A percentile compares a stretch with the other conserved stretches of the same genome.
phyloP scores from a whole-genome alignment of 257 asterid genomes.

The Rubia yunnanensis region DNA sequence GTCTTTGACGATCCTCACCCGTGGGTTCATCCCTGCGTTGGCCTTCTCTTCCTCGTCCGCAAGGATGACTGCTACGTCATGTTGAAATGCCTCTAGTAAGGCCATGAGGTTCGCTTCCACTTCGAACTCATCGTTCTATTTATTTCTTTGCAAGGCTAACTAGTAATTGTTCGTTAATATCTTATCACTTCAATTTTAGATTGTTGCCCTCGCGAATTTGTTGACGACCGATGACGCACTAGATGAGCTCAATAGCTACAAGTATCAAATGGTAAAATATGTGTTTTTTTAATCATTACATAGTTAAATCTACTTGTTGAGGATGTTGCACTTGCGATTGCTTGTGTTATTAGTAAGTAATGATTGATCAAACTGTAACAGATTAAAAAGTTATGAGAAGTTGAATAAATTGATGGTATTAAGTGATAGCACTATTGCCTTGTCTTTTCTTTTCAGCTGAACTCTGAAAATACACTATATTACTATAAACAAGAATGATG shows the following conservation, averaged over 20 bases:
- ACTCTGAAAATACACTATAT: too few relatives aligned
- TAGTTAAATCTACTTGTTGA: not conserved
- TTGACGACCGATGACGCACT: slow-evolving; percentile 71
- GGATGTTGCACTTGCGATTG: not conserved
- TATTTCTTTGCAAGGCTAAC: not conserved
- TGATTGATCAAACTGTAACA: not conserved
- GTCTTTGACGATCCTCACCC: slow-evolving; percentile 53
- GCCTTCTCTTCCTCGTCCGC: slow-evolving; percentile 70
- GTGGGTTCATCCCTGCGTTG: slow-evolving; percentile 58
- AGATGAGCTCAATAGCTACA: slow-evolving; percentile 93
- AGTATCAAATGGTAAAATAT: slow-evolving; percentile 86
- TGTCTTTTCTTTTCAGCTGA: too few relatives aligned
- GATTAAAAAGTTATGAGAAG: not conserved
- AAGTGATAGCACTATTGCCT: not conserved
- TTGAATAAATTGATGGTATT: not conserved
- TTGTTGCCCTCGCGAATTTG: slow-evolving; percentile 90
- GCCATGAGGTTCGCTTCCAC: slow-evolving; percentile 80
- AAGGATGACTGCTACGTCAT: slow-evolving; percentile 92
- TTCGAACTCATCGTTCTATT: not conserved
- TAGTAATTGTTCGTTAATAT: not conserved
- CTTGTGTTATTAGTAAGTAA: not conserved
- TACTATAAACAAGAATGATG: too few relatives aligned
- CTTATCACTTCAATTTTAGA: slow-evolving; percentile 29
- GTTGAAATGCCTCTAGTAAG: slow-evolving; percentile 86
- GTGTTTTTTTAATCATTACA: not conserved